Evolutionary conservation across 2,329 filamentous ascomycete species (phyloP).

Genomic region (Trichoderma sp.): DNA sequence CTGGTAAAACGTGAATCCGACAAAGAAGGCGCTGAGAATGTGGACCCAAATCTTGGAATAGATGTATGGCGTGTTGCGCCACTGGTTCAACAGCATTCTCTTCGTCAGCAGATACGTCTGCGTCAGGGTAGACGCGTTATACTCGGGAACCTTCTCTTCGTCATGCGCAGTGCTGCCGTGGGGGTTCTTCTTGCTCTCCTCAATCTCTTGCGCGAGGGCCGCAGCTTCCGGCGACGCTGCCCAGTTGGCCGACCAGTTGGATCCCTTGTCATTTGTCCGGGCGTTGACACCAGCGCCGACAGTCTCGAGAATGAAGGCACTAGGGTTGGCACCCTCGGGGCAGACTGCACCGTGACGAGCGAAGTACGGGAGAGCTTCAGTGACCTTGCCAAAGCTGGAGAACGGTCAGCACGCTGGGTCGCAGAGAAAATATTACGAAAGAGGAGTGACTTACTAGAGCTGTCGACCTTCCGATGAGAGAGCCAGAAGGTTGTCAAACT

Average conservation of each 20-base stretch:
- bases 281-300: conserved; percentile 48
- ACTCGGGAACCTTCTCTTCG: conserved; percentile 45
- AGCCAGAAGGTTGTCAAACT: conserved; percentile 67
- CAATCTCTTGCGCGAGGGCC: conserved; percentile 66
- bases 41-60: conserved; percentile 65
- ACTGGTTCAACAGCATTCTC: conserved; percentile 65
- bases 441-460: conserved; percentile 48
- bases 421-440: too few relatives aligned
- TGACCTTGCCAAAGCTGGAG: conserved; percentile 54
- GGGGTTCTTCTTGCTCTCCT: conserved; percentile 54
- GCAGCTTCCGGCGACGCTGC: conserved; percentile 60
- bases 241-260: conserved; percentile 72
- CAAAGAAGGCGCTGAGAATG: conserved; percentile 59
- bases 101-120: conserved; percentile 66
- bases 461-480: conserved; percentile 65
- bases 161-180: conserved; percentile 32
- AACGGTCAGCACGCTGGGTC: too few relatives aligned
- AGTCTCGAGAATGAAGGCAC: conserved; percentile 73
- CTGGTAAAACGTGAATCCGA: conserved; percentile 64
- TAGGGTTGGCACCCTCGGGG: conserved; percentile 66
- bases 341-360: conserved; percentile 66
- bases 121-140: conserved; percentile 70
- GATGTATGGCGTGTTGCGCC: conserved; percentile 67
- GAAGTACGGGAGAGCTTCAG: conserved; percentile 63
- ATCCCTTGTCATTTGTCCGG: conserved; percentile 42